Conservation (phyloP, 2,329 filamentous ascomycete species). For the Apiospora aurea region DNA sequence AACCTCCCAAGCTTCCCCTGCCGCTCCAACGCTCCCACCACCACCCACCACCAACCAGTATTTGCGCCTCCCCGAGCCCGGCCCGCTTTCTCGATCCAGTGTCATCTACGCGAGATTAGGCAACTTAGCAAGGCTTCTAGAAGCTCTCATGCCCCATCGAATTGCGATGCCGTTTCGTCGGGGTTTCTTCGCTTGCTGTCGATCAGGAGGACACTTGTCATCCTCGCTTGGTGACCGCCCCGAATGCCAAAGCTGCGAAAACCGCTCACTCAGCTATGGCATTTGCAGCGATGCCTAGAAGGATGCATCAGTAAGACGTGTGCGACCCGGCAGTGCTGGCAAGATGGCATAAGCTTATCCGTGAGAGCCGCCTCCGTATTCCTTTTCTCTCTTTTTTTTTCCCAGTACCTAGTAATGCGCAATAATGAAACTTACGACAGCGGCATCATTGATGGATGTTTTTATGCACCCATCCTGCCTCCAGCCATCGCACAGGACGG, state of each 20-base stretch:
- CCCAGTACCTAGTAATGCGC: neutral
- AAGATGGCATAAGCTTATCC: neutral
- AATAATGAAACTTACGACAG: neutral
- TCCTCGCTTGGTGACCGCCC: neutral
- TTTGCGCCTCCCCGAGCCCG: too few species aligned
- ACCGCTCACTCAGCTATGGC: neutral
- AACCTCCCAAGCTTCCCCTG: too few species aligned
- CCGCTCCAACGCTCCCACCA: too few species aligned
- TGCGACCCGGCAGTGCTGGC: neutral
- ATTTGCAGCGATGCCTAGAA: neutral
- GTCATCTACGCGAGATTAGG: slow-evolving; percentile 1
- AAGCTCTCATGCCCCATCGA: neutral
- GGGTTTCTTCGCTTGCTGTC: neutral
- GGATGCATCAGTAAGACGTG: neutral
- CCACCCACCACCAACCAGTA: too few species aligned
- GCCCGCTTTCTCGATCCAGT: slow-evolving; percentile 2
- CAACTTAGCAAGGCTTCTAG: neutral
- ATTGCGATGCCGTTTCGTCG: neutral
- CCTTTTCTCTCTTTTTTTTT: too few species aligned
- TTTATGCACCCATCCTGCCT: neutral
- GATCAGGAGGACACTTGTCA: slow-evolving; percentile 7
- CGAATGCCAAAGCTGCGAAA: neutral
- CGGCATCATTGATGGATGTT: neutral
- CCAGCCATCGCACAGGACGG: neutral
- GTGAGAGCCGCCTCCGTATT: neutral